A percentile compares a stretch with the other conserved stretches of the same genome.
These are phyloP conservation scores for Wallacemonas rigidus DNA, from an alignment of 208 protist species.

Conservation along the genomic window DNA sequence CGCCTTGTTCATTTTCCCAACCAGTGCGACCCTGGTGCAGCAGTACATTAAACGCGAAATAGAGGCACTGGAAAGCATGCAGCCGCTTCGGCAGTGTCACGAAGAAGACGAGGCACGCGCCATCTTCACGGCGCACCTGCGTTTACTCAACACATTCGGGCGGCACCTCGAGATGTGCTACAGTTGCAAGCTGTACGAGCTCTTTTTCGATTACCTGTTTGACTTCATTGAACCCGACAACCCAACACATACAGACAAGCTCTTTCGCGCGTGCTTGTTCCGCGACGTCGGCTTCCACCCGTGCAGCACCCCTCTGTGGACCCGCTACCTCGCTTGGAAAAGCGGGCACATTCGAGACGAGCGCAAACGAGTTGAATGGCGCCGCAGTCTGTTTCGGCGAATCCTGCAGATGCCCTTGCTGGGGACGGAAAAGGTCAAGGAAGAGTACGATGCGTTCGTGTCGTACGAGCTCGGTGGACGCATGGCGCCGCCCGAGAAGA, in stretches of 20 bases:
- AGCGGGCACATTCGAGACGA: constrained; percentile 45
- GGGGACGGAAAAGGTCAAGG: constrained; percentile 67
- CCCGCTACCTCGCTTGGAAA: constrained; percentile 64
- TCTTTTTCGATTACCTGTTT: constrained; percentile 72
- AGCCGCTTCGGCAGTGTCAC: constrained; percentile 47
- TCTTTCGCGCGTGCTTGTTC: constrained; percentile 65
- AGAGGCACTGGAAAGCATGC: constrained; percentile 33
- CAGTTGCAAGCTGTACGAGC: constrained; percentile 69
- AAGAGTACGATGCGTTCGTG: constrained; percentile 79
- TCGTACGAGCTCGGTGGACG: constrained; percentile 54
- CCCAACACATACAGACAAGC: constrained; percentile 36
- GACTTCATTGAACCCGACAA: constrained; percentile 70
- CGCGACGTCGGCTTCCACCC: constrained; percentile 74
- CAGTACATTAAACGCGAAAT: constrained; percentile 70
- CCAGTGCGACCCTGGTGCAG: constrained; percentile 49
- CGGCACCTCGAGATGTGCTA: constrained; percentile 76
- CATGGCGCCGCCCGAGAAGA: constrained; percentile 56
- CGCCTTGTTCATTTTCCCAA: constrained; percentile 75
- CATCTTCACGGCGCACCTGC: constrained; percentile 58
- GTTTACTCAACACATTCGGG: constrained; percentile 80
- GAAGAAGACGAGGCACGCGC: constrained; percentile 64
- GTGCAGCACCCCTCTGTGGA: constrained; percentile 75
- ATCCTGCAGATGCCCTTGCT: constrained; percentile 74
- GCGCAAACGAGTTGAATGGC: constrained; percentile 52
- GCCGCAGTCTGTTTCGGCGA: constrained; percentile 62